Conservation (phyloP, 108 stramenopile genomes). For the Epipyxis sp. region DNA sequence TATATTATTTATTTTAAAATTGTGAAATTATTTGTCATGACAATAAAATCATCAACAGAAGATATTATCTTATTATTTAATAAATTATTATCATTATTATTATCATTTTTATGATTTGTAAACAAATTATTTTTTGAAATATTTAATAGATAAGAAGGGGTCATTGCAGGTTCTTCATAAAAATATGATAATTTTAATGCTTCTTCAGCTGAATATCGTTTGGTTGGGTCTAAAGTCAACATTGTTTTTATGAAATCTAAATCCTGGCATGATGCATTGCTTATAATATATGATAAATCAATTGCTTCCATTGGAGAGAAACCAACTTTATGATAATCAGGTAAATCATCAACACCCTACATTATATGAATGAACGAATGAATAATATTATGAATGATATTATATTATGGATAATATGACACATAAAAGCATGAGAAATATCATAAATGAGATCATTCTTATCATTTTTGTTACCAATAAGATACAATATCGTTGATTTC, state of each 20-base stretch:
- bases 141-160: background rate
- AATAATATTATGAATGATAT: background rate
- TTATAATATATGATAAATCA: background rate
- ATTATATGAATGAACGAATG: background rate
- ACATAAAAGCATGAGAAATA: background rate
- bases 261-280: background rate
- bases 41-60: too few relatives aligned
- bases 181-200: background rate
- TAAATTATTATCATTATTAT: too few relatives aligned
- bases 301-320: conserved; percentile 26
- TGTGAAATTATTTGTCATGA: too few relatives aligned
- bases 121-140: too few relatives aligned
- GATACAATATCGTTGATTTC: too few relatives aligned
- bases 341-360: conserved; percentile 18
- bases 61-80: too few relatives aligned
- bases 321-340: conserved; percentile 27
- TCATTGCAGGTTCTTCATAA: background rate
- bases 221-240: background rate
- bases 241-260: background rate
- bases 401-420: too few relatives aligned
- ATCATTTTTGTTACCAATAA: too few relatives aligned
- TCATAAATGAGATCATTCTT: too few relatives aligned
- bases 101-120: too few relatives aligned
- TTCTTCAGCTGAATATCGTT: background rate
- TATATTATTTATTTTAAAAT: too few relatives aligned